Percentiles rank a stretch among this genome's conserved stretches.
Conservation (phyloP, 345 rosid species). For the Populus davidiana region DNA sequence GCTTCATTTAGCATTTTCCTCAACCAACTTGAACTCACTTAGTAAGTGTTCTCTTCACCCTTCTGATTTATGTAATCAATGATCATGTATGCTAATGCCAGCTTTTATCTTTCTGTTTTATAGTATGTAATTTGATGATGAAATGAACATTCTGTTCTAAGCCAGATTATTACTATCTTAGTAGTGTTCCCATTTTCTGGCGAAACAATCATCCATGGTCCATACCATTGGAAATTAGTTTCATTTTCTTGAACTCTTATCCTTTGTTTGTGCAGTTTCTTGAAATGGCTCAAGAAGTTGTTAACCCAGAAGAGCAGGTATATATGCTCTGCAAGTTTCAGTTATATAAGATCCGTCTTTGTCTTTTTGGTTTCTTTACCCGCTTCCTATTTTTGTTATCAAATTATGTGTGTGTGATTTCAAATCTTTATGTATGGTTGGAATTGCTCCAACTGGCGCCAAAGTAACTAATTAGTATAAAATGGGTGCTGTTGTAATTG, state of each 20-base stretch:
- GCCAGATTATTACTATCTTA: no score
- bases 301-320: slow-evolving; percentile 37
- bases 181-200: no score
- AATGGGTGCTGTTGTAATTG: slow-evolving; percentile 4
- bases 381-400: not conserved
- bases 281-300: slow-evolving; percentile 38
- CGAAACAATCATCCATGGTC: no score
- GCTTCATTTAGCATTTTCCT: no score
- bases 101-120: no score
- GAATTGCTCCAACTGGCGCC: not conserved
- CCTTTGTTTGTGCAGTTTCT: not conserved
- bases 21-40: no score
- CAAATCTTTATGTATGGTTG: not conserved
- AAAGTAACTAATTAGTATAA: not conserved
- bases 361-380: not conserved
- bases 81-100: no score
- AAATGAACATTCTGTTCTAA: no score
- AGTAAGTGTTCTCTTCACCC: no score
- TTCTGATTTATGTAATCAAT: no score
- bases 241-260: not conserved
- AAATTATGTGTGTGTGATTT: not conserved
- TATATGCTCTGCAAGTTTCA: not conserved
- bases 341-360: not conserved
- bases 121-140: no score
- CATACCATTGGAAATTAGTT: no score